Conservation (phyloP, 1,284 basidiomycete genomes). For the Leccinum pallidistipes region DNA sequence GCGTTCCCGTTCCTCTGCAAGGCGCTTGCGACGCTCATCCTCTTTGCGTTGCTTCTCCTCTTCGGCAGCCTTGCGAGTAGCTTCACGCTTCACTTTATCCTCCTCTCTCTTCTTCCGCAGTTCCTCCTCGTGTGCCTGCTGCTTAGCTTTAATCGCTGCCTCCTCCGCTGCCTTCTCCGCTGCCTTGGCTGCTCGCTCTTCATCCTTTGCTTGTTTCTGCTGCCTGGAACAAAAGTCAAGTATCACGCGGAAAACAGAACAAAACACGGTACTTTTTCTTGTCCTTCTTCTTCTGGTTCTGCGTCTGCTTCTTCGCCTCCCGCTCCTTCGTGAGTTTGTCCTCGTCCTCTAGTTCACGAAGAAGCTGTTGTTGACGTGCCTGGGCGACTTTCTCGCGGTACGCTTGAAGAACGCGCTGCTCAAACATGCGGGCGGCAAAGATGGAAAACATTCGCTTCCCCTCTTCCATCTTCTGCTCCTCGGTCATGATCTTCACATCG, state of each 20-base stretch:
- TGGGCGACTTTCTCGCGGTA: constrained; percentile 93
- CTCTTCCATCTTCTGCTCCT: constrained; percentile 97
- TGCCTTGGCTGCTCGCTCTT: constrained; percentile 78
- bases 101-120: constrained; percentile 71
- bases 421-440: constrained; percentile 99
- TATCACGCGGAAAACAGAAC: neutral
- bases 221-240: constrained; percentile 50
- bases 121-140: constrained; percentile 63
- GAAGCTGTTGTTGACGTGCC: constrained; percentile 83
- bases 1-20: constrained; percentile 67
- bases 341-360: constrained; percentile 90
- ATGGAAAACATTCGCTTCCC: constrained; percentile 99
- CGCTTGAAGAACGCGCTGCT: constrained; percentile 93
- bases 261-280: constrained; percentile 71
- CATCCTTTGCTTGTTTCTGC: constrained; percentile 92
- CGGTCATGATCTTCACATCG: constrained; percentile 62
- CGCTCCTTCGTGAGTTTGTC: constrained; percentile 77
- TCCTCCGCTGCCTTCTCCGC: constrained; percentile 85
- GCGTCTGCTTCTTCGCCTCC: constrained; percentile 93
- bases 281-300: constrained; percentile 99
- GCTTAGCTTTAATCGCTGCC: constrained; percentile 65
- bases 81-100: constrained; percentile 71
- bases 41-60: constrained; percentile 79
- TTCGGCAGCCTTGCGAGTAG: constrained; percentile 70
- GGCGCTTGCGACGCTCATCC: constrained; percentile 73